A percentile compares a stretch with the other conserved stretches of the same genome.
These are phyloP conservation scores for Volvox africanus DNA, from an alignment of 139 green algal species.

Conservation along the genomic window DNA sequence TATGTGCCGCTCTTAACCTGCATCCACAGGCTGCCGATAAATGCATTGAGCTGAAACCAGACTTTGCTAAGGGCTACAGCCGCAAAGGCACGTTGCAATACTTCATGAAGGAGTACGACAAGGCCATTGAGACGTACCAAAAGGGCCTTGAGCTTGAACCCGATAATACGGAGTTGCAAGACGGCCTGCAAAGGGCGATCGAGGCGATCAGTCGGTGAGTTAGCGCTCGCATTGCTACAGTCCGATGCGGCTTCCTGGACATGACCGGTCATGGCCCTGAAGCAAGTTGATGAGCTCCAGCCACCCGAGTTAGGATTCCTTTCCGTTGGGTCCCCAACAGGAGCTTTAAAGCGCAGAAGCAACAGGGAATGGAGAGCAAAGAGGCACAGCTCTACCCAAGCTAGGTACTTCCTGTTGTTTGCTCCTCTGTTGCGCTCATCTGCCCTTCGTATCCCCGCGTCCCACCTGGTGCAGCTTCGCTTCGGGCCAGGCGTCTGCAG, in stretches of 20 bases:
- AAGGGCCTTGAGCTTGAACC: slow-evolving; percentile 89
- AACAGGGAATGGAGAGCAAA: too few species aligned
- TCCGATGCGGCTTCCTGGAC: too few species aligned
- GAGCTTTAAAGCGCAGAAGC: too few species aligned
- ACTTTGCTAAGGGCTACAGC: slow-evolving; percentile 89
- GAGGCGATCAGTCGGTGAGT: slow-evolving; percentile 79
- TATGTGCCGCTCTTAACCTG: too few species aligned
- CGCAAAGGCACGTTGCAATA: slow-evolving; percentile 95
- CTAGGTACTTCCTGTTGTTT: neutral
- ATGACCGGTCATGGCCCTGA: too few species aligned
- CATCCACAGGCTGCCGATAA: slow-evolving; percentile 86
- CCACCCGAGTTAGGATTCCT: too few species aligned
- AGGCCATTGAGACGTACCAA: slow-evolving; percentile 87
- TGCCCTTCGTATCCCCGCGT: neutral
- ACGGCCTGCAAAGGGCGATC: slow-evolving; percentile 88
- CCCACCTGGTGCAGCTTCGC: slow-evolving; percentile 53
- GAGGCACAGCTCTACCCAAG: too few species aligned
- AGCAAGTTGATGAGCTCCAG: too few species aligned
- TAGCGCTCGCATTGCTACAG: neutral
- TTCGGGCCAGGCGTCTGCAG: slow-evolving; percentile 75
- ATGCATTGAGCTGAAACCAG: slow-evolving; percentile 95
- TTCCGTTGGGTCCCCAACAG: too few species aligned
- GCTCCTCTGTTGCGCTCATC: neutral
- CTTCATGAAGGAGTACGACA: slow-evolving; percentile 98
- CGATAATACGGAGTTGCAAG: slow-evolving; percentile 93